Conservation (phyloP, 805 yeast species). For the Metschnikowia drakensbergensis region DNA sequence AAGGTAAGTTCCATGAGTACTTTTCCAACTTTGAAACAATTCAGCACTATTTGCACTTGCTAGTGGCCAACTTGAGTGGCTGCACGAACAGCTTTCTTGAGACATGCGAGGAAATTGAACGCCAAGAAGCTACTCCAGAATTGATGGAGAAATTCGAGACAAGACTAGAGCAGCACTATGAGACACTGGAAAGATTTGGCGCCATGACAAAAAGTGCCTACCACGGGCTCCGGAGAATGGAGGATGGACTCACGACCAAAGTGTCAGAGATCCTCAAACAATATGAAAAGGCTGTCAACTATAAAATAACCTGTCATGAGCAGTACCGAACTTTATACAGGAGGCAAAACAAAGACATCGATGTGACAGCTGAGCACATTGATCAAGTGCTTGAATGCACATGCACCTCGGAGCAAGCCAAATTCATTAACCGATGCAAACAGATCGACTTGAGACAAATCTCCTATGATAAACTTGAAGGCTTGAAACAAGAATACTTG, state of each 20-base stretch:
- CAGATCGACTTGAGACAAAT: not conserved
- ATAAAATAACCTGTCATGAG: not conserved
- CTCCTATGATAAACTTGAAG: not conserved
- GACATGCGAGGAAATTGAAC: not conserved
- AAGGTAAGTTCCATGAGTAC: not conserved
- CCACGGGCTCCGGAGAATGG: not conserved
- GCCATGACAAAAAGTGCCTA: not conserved
- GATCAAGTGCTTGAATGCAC: not conserved
- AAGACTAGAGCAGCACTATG: not conserved
- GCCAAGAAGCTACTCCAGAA: not conserved
- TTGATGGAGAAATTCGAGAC: not conserved
- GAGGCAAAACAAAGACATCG: not conserved
- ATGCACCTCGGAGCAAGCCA: not conserved
- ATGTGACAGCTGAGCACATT: not conserved
- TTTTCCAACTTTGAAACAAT: not conserved
- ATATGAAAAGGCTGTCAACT: not conserved
- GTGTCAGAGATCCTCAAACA: not conserved
- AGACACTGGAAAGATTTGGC: not conserved
- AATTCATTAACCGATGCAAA: not conserved
- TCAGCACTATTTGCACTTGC: not conserved
- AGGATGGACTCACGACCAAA: not conserved
- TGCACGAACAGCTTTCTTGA: not conserved
- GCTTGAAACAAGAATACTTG: not conserved
- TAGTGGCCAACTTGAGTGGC: slow-evolving; percentile 1
- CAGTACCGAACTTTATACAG: not conserved